Conservation (phyloP, 208 protist species). For the Tritrichomonas musculus region DNA sequence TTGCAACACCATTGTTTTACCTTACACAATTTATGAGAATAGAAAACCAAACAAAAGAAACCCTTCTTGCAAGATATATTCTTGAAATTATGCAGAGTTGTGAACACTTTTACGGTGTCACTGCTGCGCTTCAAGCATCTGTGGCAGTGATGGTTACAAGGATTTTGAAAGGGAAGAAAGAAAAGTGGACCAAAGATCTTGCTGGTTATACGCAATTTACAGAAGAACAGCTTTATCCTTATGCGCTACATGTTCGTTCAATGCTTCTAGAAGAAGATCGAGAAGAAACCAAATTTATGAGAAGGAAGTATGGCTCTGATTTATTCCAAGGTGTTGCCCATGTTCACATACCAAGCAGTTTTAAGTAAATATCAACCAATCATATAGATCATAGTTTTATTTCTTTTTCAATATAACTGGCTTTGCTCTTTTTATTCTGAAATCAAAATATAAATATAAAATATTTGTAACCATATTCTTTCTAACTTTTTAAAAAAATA, state of each 20-base stretch:
- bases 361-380: too few relatives aligned
- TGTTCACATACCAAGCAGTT: background rate
- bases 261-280: background rate
- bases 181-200: background rate
- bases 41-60: background rate
- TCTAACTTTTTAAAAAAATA: too few relatives aligned
- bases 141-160: background rate
- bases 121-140: background rate
- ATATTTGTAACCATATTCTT: too few relatives aligned
- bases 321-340: slow-evolving; percentile 3
- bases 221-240: background rate
- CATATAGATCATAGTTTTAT: too few relatives aligned
- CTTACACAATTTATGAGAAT: slow-evolving; percentile 25
- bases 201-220: background rate
- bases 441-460: too few relatives aligned
- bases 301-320: slow-evolving; percentile 9
- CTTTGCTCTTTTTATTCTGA: too few relatives aligned
- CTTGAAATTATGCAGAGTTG: background rate
- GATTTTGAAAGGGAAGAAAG: background rate
- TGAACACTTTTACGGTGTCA: background rate
- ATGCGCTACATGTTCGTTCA: background rate
- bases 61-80: slow-evolving; percentile 2
- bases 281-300: background rate
- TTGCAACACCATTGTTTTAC: slow-evolving; percentile 11
- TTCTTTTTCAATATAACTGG: too few relatives aligned